Evolutionary conservation across 148 eudicot genomes (phyloP), one percentile per base, ranked within the genome.

Genomic region (Cornus florida): DNA sequence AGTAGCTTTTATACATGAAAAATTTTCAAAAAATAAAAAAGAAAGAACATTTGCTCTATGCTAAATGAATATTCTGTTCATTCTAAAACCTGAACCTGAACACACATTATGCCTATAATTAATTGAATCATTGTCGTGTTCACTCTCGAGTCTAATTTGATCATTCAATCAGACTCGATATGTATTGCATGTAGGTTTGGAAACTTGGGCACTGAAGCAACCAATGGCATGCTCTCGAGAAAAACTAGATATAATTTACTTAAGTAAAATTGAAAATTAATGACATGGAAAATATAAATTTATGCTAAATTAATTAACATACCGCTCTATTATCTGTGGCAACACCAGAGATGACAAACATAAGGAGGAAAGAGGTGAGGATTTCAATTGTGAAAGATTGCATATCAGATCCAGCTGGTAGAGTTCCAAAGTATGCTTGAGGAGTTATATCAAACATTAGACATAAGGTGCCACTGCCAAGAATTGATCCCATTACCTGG

Each of bases 331-430:
- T 77, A 77, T 95, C 98, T 3, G 96, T 91, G 0, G 88, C 85
- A 10, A 91, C 97, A 5, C 94, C 97, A 6, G 90, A 95, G 20
- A 95, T 78, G 66, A 90, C 91, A 41, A 95, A 95, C 97, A 95
- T 91, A 33, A 95, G 78, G 62, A 93, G 85, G 82, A 95, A 95
- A 20, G 94, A 83, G 59, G 89, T 87, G 79, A 95, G 46, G 33
- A 95, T 90, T 79, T 95, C 98, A 10, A 90, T 85, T 22, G 78
- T 88, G 0, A 95, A 75, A 13, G 98, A 90, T 77, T 95, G 98
- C 0, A 14, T 59, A 46, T 84, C 50, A 1, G 97, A 86, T 33
- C 93, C 98, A 17, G 64, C 82, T 0, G 98, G 98, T 67, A 86
- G 69, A 0, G 98, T 95, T 20, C 97, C 97, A 69, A 89, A 95